Evolutionary conservation across 192 early-diverging fungal genomes (phyloP), one percentile per base, ranked within the genome.

Genomic region (Backusella australiensis): DNA sequence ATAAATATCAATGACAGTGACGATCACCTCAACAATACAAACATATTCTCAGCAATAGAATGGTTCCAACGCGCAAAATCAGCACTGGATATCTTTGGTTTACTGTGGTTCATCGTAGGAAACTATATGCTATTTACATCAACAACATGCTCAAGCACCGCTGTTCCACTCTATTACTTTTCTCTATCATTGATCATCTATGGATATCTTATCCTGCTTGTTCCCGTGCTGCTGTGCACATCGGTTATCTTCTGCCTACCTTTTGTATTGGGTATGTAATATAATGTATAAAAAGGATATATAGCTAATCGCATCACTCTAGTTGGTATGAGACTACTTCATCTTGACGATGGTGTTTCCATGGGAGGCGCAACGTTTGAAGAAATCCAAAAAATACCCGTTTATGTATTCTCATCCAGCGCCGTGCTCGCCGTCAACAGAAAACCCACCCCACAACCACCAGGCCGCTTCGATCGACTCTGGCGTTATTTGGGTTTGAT

Each of bases 41-140:
- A 29, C 8, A 23, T 63, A 12, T 23, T 29, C 26, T 63, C 56
- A 26, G 26, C 56, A 63, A 63, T 29, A 63, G 38, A 69, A 29
- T 63, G 56, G 56, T 29, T 63, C 29, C 56, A 63, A 29, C 56
- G 56, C 56, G 56, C 88, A 59, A 90, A 89, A 82, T 85, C 84
- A 21, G 73, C 85, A 65, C 79, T 92, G 8, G 86, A 89, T 53
- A 38, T 89, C 14, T 82, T 87, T 76, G 85, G 84, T 15, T 81
- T 87, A 12, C 76, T 89, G n/a, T 82, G 89, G 84, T 93, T 91
- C 69, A 77, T 93, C 34, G 72, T 86, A 71, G 92, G 90, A 77
- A 94, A 93, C 76, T 90, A 89, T 75, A 87, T 89, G 72, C 76
- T 91, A n/a, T 93, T 93, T 68, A 83, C 86, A 8, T 83, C 81